Base-by-base conservation (phyloP, 371 early-diverging fungal species). In the Mucor indicus region DNA sequence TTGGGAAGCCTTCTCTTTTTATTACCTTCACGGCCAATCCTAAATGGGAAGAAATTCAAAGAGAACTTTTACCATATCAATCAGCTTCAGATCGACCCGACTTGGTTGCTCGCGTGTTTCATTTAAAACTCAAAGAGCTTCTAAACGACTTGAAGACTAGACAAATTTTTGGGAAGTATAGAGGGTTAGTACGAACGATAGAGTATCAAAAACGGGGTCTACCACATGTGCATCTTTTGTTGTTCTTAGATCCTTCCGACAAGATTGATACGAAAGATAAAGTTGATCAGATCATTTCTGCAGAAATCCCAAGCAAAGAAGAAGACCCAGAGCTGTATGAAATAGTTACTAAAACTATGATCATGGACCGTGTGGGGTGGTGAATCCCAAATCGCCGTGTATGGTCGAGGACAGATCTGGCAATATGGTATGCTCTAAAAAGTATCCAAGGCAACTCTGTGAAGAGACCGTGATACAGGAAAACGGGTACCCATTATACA, bases 1-100 rank as follows among this genome's bases (percentile, higher is more conserved):
- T 51, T 40, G 61, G 69, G 0, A 35, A 64, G 30, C 62, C 64
- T 0, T 64, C 68, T 38, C 38, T 58, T 0, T 68, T 73, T 29
- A 47, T 47, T 29, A 47, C 48, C 13, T 38, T 47, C 15, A 47
- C 48, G 1, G 38, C 48, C 12, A 47, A 47, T 27, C 38, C 48
- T 1, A 6, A n/a, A 2, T 47, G 48, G 38, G 13, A 3, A 8
- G 48, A 47, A 38, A 47, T 47, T 11, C 16, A 16, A 15, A 24
- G 29, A 3, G 38, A 47, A 19, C 11, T 47, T 3, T 20, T 47
- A 19, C 38, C 37, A 13, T 37, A 27, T 38, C 48, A 47, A 38
- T 15, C 2, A 12, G 37, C 48, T 3, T 8, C 38, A 25, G 63
- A 62, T 35, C n/a, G 56, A 11, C 56, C 53, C 4, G 58, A 60